Evolutionary conservation across 768 basidiomycete genomes (phyloP).

Genomic region (Pluteus cervinus): DNA sequence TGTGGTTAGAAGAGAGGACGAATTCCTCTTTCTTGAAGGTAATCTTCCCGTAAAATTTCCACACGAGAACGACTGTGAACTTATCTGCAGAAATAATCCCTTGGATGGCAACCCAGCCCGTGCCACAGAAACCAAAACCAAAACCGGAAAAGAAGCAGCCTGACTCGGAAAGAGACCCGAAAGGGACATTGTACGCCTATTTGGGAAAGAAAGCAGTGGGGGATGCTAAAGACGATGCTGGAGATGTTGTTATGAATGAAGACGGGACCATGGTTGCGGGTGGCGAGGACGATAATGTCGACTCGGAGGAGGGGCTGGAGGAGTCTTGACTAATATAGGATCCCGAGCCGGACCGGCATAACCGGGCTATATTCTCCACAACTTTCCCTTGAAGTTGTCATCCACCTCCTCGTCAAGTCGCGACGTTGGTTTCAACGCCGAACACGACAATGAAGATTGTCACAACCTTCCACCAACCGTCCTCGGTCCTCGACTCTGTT

Average conservation of each 20-base stretch:
- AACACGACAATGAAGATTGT: constrained; percentile 45
- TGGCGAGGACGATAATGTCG: no score
- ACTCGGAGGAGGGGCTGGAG: no score
- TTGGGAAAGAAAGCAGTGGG: constrained; percentile 32
- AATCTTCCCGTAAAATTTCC: constrained; percentile 4
- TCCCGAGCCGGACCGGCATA: not conserved
- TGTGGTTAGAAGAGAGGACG: constrained; percentile 61
- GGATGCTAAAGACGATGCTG: constrained; percentile 12
- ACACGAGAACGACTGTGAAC: not conserved
- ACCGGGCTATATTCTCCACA: not conserved
- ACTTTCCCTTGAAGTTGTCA: not conserved
- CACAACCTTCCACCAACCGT: constrained; percentile 71
- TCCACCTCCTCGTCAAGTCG: not conserved
- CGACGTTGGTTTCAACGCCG: not conserved
- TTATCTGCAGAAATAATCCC: constrained; percentile 48
- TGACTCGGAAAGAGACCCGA: constrained; percentile 6
- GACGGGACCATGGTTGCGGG: constrained; percentile 53
- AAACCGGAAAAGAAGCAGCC: constrained; percentile 20
- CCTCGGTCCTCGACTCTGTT: constrained; percentile 63
- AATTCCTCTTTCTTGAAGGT: constrained; percentile 80
- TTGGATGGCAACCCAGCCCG: constrained; percentile 40
- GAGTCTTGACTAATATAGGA: no score
- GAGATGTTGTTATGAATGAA: constrained; percentile 46
- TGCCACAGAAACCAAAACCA: constrained; percentile 36
- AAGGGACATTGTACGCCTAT: constrained; percentile 38